Percentiles rank a stretch among this genome's conserved stretches.
Conservation (phyloP, 495 filamentous ascomycete species). For the Penicillium ochrochloron region DNA sequence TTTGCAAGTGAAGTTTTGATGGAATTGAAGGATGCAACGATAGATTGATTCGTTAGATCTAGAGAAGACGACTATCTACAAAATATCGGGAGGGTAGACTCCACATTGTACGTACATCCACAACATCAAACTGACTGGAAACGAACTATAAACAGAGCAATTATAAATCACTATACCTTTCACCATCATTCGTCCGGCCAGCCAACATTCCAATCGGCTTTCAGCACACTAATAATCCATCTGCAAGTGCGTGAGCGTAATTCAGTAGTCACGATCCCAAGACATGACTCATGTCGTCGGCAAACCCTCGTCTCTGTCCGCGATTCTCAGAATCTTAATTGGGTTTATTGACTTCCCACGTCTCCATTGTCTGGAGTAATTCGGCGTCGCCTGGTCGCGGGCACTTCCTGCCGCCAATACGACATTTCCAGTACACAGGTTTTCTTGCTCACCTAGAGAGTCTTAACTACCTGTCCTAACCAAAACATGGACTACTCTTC, state of each 20-base stretch:
- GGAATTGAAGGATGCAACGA: background rate
- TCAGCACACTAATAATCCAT: background rate
- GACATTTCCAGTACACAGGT: background rate
- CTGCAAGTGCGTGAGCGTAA: background rate
- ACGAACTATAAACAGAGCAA: background rate
- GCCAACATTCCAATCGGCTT: background rate
- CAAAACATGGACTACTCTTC: background rate
- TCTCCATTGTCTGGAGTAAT: too few species aligned
- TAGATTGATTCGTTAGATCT: background rate
- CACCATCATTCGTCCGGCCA: background rate
- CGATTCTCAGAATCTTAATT: background rate
- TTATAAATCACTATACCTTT: background rate
- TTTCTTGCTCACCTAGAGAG: background rate
- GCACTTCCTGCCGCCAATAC: background rate
- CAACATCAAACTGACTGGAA: background rate
- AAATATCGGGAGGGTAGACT: background rate
- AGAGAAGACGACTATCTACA: constrained; percentile 1
- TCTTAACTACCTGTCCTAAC: background rate
- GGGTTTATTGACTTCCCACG: too few species aligned
- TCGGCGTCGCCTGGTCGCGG: background rate
- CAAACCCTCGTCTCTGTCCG: background rate
- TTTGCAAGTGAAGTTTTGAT: constrained; percentile 1
- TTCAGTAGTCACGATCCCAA: background rate
- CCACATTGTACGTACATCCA: background rate
- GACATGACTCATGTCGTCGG: background rate